These are phyloP conservation scores for Cicer judaicum DNA, from an alignment of 306 rosid genomes.

Conservation along the genomic window DNA sequence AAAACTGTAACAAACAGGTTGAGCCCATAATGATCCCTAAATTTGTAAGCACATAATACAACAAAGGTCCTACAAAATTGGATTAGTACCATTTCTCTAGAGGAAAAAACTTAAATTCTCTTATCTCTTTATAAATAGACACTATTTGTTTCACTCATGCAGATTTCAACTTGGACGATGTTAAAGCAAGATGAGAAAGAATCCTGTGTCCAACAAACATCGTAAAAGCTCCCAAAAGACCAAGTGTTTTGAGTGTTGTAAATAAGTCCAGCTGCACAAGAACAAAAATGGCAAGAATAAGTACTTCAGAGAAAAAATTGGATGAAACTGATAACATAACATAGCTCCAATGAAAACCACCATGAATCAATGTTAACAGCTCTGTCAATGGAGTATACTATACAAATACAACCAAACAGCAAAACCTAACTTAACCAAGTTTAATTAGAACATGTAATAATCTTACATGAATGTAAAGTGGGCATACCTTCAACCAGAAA, in stretches of 20 bases:
- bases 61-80: constrained; percentile 59
- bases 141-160: constrained; percentile 59
- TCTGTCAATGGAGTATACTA: constrained; percentile 19
- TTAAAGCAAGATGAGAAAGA: constrained; percentile 83
- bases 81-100: constrained; percentile 42
- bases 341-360: constrained; percentile 16
- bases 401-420: constrained; percentile 2
- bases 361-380: neutral
- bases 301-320: neutral
- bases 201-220: constrained; percentile 86
- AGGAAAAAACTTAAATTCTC: constrained; percentile 31
- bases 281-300: constrained; percentile 31
- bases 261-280: constrained; percentile 88
- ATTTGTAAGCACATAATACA: constrained; percentile 34
- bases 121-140: constrained; percentile 41
- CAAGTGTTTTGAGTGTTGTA: constrained; percentile 78
- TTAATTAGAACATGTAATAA: constrained; percentile 21
- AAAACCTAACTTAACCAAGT: constrained; percentile 33
- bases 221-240: constrained; percentile 74
- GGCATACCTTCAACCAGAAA: constrained; percentile 95
- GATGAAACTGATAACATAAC: constrained; percentile 13
- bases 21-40: constrained; percentile 15
- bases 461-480: neutral
- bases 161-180: constrained; percentile 89
- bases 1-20: no score